Evolutionary conservation across 768 basidiomycete species (phyloP), one percentile per base, ranked within the genome.

Genomic region (Coprinopsis sp.): DNA sequence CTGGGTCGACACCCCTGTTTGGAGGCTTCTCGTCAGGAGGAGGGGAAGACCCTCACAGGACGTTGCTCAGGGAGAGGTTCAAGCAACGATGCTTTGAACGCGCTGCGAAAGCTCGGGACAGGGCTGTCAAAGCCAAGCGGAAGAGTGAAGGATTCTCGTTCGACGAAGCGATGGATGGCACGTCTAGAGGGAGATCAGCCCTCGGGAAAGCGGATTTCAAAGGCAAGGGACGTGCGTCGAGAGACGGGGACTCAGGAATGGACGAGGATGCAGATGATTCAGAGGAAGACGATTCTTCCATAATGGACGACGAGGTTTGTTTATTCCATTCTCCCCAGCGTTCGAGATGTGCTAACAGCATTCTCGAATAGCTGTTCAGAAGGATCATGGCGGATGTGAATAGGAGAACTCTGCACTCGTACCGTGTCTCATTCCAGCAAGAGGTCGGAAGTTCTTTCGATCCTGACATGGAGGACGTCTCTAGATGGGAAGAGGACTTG

Each of bases 381-480:
- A 73, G 86, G 39, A 82, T 88, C 23, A 69, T 88, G 62, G 67
- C 70, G 6, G 79, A 76, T 56, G 64, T 77, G 11, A 72, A 69
- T 25, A 67, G 72, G 10, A 80, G 74, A 54, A 59, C 65, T 14
- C 66, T 59, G 2, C 76, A 86, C 56, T 61, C 70, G 2, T 86
- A 82, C 53, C 73, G 76, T 7, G 58, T 84, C 2, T 87, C 84
- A 1, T 88, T 83, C 50, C 72, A 77, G 22, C 58, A 66, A 14
- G 84, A 87, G 47, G 84, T 88, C 3, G 86, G 86, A 4, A 85
- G 84, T 13, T 87, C 86, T 1, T 78, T 86, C 48, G 86, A 88
- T 58, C 86, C 86, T 4, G 78, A 79, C 58, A 64, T 86, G 56
- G 83, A 88, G 27, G 83, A 87, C 47, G 60, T 76, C 3, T 64